These are phyloP conservation scores for Ogataea zsoltii DNA, from an alignment of 805 yeast genomes.

Conservation along the genomic window DNA sequence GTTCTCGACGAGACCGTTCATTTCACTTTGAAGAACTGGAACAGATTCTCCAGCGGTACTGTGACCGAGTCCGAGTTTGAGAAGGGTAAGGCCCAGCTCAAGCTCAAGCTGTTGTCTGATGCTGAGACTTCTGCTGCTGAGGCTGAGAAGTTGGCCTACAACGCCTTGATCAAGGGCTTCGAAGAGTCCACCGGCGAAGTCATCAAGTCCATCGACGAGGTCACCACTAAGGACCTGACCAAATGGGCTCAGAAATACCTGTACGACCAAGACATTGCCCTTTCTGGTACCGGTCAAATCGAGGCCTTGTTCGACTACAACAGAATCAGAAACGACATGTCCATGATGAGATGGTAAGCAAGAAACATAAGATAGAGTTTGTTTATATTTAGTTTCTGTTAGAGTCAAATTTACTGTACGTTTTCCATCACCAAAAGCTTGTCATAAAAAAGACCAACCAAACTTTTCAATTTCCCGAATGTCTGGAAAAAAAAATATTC, in stretches of 20 bases:
- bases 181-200: constrained; percentile 61
- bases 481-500: no score
- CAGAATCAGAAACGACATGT: constrained; percentile 87
- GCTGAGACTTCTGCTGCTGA: constrained; percentile 43
- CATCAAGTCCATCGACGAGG: constrained; percentile 61
- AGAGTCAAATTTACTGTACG: constrained; percentile 9
- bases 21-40: constrained; percentile 84
- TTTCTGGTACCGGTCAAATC: constrained; percentile 83
- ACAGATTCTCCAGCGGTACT: constrained; percentile 70
- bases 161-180: constrained; percentile 61
- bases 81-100: constrained; percentile 72
- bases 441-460: neutral
- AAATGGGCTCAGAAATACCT: constrained; percentile 74
- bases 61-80: constrained; percentile 76
- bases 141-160: constrained; percentile 58
- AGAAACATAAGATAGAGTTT: constrained; percentile 4
- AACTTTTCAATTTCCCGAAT: no score
- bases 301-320: constrained; percentile 81
- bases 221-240: constrained; percentile 58
- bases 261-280: constrained; percentile 84
- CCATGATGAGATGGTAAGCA: constrained; percentile 77
- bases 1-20: constrained; percentile 76
- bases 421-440: neutral
- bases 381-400: constrained; percentile 8
- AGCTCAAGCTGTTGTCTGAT: constrained; percentile 58